Base-by-base conservation (phyloP, 495 filamentous ascomycete species). In the Tuber indicum region DNA sequence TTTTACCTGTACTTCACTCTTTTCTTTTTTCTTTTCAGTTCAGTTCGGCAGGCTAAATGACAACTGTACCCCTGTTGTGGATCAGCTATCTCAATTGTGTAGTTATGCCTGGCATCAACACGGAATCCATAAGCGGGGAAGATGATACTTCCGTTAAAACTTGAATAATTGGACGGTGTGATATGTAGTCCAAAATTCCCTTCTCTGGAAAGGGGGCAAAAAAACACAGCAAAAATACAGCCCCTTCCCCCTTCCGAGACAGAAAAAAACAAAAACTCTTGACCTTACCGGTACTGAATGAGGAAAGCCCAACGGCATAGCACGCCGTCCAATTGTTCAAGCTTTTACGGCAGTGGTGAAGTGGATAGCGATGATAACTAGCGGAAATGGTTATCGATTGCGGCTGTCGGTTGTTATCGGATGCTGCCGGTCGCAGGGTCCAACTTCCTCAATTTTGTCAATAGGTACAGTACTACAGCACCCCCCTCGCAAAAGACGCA, bases 51-150 rank as follows among this genome's bases (percentile, higher is more conserved):
- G 78, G 71, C 78, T 80, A 80, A 80, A 80, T 80, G 77, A 80
- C 78, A 80, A 74, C 78, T 80, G 74, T 71, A 80, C 77, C 78
- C 78, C 78, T 80, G 77, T 69, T 76, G 78, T 84, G 89, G 88
- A 87, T 90, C 77, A 88, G 86, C 74, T 89, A 89, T 85, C 86
- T 90, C 75, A 90, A 90, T 78, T 86, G 86, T 79, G 84, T 89
- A 66, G 87, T 89, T 76, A 90, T 89, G 89, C 89, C 88, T 52
- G 89, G 89, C 69, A 76, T 83, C 71, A 80, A 81, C 49, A 71
- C 66, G 73, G 79, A 81, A 75, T 73, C 72, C 75, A 78, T 79
- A 70, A 72, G 74, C 77, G 79, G 70, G 78, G 75, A 81, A 79
- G 78, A 76, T 78, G 72, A 36, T 76, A 42, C 58, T 74, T 43